Percentiles rank a stretch among this genome's conserved stretches.
phyloP scores from a whole-genome alignment of 2,329 filamentous ascomycete genomes.

The Aspergillus niger region DNA sequence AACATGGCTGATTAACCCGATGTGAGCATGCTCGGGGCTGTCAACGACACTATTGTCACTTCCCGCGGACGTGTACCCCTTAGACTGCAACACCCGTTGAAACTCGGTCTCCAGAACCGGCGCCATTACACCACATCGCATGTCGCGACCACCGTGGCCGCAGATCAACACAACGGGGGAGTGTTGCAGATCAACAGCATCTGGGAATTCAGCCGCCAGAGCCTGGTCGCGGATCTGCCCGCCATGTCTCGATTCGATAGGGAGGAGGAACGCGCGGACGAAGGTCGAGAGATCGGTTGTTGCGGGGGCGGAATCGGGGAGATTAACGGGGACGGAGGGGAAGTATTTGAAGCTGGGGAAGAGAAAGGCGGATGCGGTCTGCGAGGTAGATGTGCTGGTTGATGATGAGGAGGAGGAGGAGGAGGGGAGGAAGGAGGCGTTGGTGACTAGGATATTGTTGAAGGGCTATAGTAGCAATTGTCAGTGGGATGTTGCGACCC shows the following conservation, averaged over 20 bases:
- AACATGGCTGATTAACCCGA: slow-evolving; percentile 70
- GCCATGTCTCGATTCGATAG: slow-evolving; percentile 28
- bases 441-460: slow-evolving; percentile 75
- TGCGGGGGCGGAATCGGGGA: slow-evolving; percentile 44
- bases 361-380: slow-evolving; percentile 65
- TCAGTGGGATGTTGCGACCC: slow-evolving; percentile 3
- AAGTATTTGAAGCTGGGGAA: slow-evolving; percentile 84
- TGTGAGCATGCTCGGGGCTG: slow-evolving; percentile 36
- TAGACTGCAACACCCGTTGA: slow-evolving; percentile 42
- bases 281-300: slow-evolving; percentile 47
- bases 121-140: slow-evolving; percentile 77
- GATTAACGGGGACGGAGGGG: slow-evolving; percentile 66
- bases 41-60: slow-evolving; percentile 29
- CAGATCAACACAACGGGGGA: slow-evolving; percentile 72
- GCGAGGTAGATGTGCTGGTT: slow-evolving; percentile 20
- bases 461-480: slow-evolving; percentile 63
- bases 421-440: slow-evolving; percentile 65
- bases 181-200: slow-evolving; percentile 65
- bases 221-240: slow-evolving; percentile 52
- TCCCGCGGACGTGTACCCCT: slow-evolving; percentile 32
- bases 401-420: slow-evolving; percentile 49
- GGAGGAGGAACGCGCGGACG: slow-evolving; percentile 45
- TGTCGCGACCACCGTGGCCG: slow-evolving; percentile 79
- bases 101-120: slow-evolving; percentile 74
- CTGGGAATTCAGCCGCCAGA: slow-evolving; percentile 54